phyloP scores from a whole-genome alignment of 2,329 filamentous ascomycete species.

The Neonectria hederae region DNA sequence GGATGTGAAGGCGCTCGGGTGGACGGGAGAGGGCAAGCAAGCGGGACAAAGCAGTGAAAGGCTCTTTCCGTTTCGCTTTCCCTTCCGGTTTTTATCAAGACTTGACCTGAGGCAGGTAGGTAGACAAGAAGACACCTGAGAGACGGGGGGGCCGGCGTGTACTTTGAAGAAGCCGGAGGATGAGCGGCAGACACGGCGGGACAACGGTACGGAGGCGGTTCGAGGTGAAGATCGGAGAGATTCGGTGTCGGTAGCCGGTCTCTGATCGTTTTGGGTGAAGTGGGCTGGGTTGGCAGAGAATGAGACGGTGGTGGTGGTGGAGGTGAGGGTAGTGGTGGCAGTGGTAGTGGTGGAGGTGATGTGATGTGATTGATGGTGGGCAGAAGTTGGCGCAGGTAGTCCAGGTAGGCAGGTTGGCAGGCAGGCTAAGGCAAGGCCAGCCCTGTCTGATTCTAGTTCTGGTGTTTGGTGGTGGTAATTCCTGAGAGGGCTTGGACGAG shows the following conservation, averaged over 20 bases:
- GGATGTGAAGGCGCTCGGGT: background rate
- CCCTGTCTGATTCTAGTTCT: conserved; percentile 7
- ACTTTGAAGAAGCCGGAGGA: background rate
- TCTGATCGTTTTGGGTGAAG: conserved; percentile 16
- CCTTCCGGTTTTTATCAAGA: background rate
- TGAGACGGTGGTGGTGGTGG: conserved; percentile 31
- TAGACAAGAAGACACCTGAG: background rate
- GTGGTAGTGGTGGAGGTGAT: no score
- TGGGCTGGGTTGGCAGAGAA: conserved; percentile 33
- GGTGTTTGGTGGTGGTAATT: background rate
- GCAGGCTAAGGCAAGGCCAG: conserved; percentile 20
- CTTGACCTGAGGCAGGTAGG: background rate
- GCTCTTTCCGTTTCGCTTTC: conserved; percentile 2
- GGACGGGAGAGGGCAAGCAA: background rate
- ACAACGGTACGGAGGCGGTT: conserved; percentile 1
- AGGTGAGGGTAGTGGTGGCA: conserved; percentile 33
- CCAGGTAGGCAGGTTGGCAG: conserved; percentile 19
- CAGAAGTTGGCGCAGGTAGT: conserved; percentile 35
- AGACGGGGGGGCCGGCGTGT: background rate
- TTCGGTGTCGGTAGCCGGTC: conserved; percentile 12
- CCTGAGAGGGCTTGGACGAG: background rate
- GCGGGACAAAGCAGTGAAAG: background rate
- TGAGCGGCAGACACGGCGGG: background rate
- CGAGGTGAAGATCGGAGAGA: conserved; percentile 10
- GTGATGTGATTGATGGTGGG: conserved; percentile 39